phyloP scores from a whole-genome alignment of 148 eudicot species.

The Fagopyrum tataricum region DNA sequence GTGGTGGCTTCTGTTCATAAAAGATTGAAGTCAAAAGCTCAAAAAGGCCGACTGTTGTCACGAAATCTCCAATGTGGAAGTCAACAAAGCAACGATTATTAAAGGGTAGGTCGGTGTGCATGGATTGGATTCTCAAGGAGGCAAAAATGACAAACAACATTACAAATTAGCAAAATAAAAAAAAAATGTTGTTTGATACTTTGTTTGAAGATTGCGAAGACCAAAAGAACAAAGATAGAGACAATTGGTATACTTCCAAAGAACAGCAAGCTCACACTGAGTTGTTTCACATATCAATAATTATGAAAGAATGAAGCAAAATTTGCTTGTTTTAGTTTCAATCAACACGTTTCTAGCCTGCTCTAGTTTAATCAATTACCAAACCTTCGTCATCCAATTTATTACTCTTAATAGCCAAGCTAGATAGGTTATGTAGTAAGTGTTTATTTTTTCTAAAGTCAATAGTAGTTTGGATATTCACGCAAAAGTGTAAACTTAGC shows the following conservation, averaged over 20 bases:
- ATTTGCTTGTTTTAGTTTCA: too few relatives aligned
- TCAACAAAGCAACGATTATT: slow-evolving; percentile 7
- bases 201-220: background rate
- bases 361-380: too few relatives aligned
- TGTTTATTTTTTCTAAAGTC: too few relatives aligned
- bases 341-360: too few relatives aligned
- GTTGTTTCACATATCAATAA: background rate
- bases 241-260: slow-evolving; percentile 4
- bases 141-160: slow-evolving; percentile 4
- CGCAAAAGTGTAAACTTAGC: too few relatives aligned
- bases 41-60: background rate
- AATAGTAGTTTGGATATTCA: too few relatives aligned
- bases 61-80: slow-evolving; percentile 7
- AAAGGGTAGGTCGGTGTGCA: background rate
- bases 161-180: background rate
- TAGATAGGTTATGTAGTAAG: too few relatives aligned
- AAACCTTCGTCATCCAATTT: too few relatives aligned
- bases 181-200: background rate
- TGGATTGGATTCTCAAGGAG: slow-evolving; percentile 5
- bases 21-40: slow-evolving; percentile 4
- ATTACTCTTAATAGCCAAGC: too few relatives aligned
- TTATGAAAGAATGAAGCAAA: too few relatives aligned
- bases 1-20: background rate
- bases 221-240: background rate
- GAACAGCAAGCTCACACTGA: background rate